Conservation (phyloP, 1,284 basidiomycete genomes). For the Hymenochaete sp. region DNA sequence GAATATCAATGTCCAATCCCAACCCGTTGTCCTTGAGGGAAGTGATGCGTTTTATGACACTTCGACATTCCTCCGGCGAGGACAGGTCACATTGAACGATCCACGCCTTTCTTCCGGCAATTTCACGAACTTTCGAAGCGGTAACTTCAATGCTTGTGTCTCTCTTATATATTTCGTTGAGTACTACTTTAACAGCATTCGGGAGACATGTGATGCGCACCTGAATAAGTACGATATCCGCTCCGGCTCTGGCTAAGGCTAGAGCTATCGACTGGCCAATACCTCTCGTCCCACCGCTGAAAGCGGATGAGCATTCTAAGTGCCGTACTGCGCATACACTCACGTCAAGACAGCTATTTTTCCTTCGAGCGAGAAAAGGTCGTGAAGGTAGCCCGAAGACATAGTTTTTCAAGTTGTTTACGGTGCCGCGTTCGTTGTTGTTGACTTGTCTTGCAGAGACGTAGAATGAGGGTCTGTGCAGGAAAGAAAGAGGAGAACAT, state of each 20-base stretch:
- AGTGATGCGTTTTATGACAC: conserved; percentile 57
- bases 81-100: conserved; percentile 54
- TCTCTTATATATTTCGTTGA: conserved; percentile 10
- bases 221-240: conserved; percentile 17
- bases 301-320: not conserved
- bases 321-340: not conserved
- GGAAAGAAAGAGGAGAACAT: not conserved
- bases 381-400: conserved; percentile 13
- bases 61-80: conserved; percentile 57
- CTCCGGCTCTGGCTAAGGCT: conserved; percentile 20
- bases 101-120: conserved; percentile 10
- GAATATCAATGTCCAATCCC: conserved; percentile 60
- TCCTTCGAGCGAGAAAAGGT: conserved; percentile 14
- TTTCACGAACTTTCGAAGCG: conserved; percentile 12
- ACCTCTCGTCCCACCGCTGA: conserved; percentile 21
- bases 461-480: not conserved
- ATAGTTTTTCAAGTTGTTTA: conserved; percentile 4
- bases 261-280: conserved; percentile 16
- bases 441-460: too few species aligned
- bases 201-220: not conserved
- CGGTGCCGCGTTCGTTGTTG: not conserved
- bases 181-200: not conserved
- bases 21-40: conserved; percentile 37
- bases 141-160: conserved; percentile 15
- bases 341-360: conserved; percentile 14